phyloP scores from a whole-genome alignment of 768 basidiomycete species.

The Rhizopogon roseolus region DNA sequence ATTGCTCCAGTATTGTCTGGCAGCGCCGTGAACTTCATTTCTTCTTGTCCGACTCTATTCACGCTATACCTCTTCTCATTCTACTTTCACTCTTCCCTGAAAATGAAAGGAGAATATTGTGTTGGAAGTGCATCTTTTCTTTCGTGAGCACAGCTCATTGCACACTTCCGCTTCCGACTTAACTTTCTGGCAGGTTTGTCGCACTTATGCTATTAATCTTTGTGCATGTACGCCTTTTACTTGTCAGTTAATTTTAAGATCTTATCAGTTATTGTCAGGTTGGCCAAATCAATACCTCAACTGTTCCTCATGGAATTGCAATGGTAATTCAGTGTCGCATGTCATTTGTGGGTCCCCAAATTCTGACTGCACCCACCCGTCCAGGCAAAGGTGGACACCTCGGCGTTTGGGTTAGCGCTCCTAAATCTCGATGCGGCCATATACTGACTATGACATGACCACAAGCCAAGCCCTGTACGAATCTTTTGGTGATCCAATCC shows the following conservation, averaged over 20 bases:
- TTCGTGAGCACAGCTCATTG: slow-evolving; percentile 44
- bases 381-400: slow-evolving; percentile 66
- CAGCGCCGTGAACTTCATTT: slow-evolving; percentile 9
- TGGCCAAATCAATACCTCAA: slow-evolving; percentile 77
- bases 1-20: slow-evolving; percentile 3
- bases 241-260: slow-evolving; percentile 12
- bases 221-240: slow-evolving; percentile 56
- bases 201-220: slow-evolving; percentile 67
- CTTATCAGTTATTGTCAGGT: slow-evolving; percentile 42
- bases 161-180: slow-evolving; percentile 8
- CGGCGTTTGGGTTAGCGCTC: slow-evolving; percentile 58
- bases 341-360: neutral
- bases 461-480: slow-evolving; percentile 45
- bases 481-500: slow-evolving; percentile 53
- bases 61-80: slow-evolving; percentile 9
- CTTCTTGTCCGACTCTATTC: slow-evolving; percentile 11
- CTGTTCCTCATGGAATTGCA: slow-evolving; percentile 63
- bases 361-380: slow-evolving; percentile 11
- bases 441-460: neutral
- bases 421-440: too few relatives aligned
- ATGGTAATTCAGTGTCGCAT: slow-evolving; percentile 47
- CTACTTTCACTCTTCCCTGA: neutral
- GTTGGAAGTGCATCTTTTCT: slow-evolving; percentile 67
- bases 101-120: slow-evolving; percentile 74
- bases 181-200: slow-evolving; percentile 14